Evolutionary conservation across 1,284 basidiomycete species (phyloP).

Genomic region (Tilletia caries): DNA sequence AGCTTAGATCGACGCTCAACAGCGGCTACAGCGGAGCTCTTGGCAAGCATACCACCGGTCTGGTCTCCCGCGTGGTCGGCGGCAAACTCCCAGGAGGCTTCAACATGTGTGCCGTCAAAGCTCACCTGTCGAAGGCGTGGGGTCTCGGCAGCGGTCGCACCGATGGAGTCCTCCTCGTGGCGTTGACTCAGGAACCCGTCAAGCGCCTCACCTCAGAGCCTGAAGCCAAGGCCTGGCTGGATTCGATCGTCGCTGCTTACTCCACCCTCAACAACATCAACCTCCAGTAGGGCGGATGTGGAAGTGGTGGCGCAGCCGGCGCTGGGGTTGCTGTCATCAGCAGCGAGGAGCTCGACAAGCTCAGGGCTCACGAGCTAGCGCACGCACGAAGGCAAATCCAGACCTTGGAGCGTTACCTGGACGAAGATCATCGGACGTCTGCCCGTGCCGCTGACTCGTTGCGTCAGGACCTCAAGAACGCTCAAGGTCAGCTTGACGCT

Average conservation of each 20-base stretch:
- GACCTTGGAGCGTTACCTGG: conserved; percentile 91
- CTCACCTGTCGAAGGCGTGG: conserved; percentile 59
- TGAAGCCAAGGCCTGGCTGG: conserved; percentile 91
- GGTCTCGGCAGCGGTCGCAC: conserved; percentile 83
- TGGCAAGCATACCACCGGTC: conserved; percentile 89
- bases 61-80: conserved; percentile 86
- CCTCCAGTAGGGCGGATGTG: conserved; percentile 60
- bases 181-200: conserved; percentile 83
- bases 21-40: conserved; percentile 79
- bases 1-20: conserved; percentile 80
- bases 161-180: conserved; percentile 86
- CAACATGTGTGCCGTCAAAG: conserved; percentile 88
- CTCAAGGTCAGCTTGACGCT: conserved; percentile 83
- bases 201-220: conserved; percentile 88
- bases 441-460: conserved; percentile 83
- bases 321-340: conserved; percentile 68
- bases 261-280: conserved; percentile 82
- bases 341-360: conserved; percentile 95
- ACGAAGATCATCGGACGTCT: conserved; percentile 84
- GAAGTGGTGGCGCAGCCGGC: conserved; percentile 63
- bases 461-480: conserved; percentile 67
- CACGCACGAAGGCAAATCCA: conserved; percentile 92
- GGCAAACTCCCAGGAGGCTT: conserved; percentile 99
- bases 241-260: conserved; percentile 76
- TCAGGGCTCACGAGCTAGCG: conserved; percentile 85